These are phyloP conservation scores for Blastobotrys illinoisensis DNA, from an alignment of 1,139 yeast species.

Conservation along the genomic window DNA sequence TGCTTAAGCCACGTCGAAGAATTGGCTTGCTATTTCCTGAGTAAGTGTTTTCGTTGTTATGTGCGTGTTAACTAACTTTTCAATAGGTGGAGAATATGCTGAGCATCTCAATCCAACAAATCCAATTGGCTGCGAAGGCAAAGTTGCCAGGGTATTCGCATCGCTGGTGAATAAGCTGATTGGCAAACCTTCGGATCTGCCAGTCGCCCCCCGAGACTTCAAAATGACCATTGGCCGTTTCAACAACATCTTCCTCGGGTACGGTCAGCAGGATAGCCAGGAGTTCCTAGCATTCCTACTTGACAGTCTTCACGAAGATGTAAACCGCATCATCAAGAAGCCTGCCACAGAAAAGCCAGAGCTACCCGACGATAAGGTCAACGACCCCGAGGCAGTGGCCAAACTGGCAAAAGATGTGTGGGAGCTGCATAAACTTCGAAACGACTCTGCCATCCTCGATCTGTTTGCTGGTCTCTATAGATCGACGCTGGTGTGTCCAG, in stretches of 20 bases:
- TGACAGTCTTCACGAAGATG: conserved; percentile 91
- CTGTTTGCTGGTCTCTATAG: conserved; percentile 87
- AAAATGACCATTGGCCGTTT: conserved; percentile 73
- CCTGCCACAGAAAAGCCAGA: conserved; percentile 92
- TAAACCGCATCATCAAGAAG: conserved; percentile 72
- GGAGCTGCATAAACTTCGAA: conserved; percentile 72
- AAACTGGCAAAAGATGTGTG: conserved; percentile 72
- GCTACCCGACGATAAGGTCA: conserved; percentile 52
- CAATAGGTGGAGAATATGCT: conserved; percentile 49
- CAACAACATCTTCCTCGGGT: conserved; percentile 80
- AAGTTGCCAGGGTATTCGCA: conserved; percentile 73
- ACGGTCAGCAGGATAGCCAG: conserved; percentile 92
- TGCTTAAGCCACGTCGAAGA: conserved; percentile 87
- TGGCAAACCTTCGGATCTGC: conserved; percentile 34
- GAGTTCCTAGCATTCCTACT: conserved; percentile 85
- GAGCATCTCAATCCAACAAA: conserved; percentile 67
- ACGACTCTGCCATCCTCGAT: conserved; percentile 81
- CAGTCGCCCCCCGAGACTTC: conserved; percentile 61
- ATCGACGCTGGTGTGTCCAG: conserved; percentile 85
- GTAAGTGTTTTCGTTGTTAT: conserved; percentile 11
- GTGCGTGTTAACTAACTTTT: conserved; percentile 3
- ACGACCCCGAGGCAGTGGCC: conserved; percentile 49
- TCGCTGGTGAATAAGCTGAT: conserved; percentile 39
- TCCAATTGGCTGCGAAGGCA: conserved; percentile 82
- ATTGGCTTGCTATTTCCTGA: conserved; percentile 60